These are phyloP conservation scores for Apiosordaria backusii DNA, from an alignment of 495 filamentous ascomycete genomes.

Conservation along the genomic window DNA sequence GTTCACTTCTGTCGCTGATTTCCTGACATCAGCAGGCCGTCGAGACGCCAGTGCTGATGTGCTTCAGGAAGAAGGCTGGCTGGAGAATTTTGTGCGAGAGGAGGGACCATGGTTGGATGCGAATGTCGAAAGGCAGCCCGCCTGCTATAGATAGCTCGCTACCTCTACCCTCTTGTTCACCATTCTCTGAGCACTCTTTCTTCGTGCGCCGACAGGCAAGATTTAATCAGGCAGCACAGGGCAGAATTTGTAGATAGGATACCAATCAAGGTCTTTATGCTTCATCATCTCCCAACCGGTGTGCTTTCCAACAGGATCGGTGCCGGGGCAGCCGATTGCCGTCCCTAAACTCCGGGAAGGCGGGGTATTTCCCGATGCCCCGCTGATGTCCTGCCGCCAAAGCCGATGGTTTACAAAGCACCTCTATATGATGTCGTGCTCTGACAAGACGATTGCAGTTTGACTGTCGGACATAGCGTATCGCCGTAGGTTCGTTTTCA, in stretches of 20 bases:
- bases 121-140: conserved; percentile 12
- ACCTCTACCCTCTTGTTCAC: conserved; percentile 14
- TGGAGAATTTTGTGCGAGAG: not conserved
- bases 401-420: not conserved
- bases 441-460: not conserved
- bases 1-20: not conserved
- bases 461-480: not conserved
- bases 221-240: not conserved
- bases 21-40: not conserved
- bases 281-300: not conserved
- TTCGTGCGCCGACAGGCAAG: not conserved
- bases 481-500: not conserved
- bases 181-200: conserved; percentile 16
- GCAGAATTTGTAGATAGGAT: conserved; percentile 4
- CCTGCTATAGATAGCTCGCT: conserved; percentile 10
- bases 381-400: not conserved
- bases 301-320: not conserved
- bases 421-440: not conserved
- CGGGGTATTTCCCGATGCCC: conserved; percentile 1
- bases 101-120: not conserved
- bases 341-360: not conserved
- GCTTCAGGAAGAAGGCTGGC: not conserved
- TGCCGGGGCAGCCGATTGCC: conserved; percentile 1
- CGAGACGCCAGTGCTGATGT: not conserved
- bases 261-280: not conserved